Evolutionary conservation across 805 yeast species (phyloP), one percentile per base, ranked within the genome.

Genomic region (Candida manassasensis): DNA sequence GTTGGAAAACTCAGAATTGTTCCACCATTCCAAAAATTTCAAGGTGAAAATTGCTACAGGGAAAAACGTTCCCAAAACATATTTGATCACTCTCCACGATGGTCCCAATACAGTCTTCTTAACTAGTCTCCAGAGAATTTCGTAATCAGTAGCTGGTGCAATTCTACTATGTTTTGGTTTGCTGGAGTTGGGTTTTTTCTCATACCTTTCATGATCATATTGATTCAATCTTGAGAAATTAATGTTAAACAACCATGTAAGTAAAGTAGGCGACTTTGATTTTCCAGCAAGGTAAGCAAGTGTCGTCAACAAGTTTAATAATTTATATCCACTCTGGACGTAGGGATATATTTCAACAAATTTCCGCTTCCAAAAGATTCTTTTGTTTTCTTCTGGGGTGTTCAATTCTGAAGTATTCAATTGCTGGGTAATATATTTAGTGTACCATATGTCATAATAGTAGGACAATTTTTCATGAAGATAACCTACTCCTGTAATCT

Each of bases 1-100:
- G 3, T 73, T 57, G 3, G 85, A 77, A 50, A 86, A 74, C 40
- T 83, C 86, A 11, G 88, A 78, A 17, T 84, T 74, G 41, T 79
- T 77, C 94, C 95, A 89, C 96, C 97, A 89, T 56, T 89, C 97
- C 22, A 87, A 67, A 47, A 89, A 85, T 59, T 87, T 86, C 41
- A 89, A 67, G 16, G 80, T 50, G 52, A 90, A 88, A 34, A 89
- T 81, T 2, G 94, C 85, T 0, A 82, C 70, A 0, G 96, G 96
- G 59, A 90, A 77, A 29, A 79, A 55, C 2, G 84, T 61, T 33
- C 76, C 71, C 44, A 73, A 36, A 44, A 61, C 38, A 13, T 58
- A 44, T 40, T 58, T 54, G 38, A 53, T 39, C 26, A 61, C 40
- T 48, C 42, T 54, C 61, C 63, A 52, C 34, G 55, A 37, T n/a